These are phyloP conservation scores for Trametes meyenii DNA, from an alignment of 768 basidiomycete species.

Conservation along the genomic window DNA sequence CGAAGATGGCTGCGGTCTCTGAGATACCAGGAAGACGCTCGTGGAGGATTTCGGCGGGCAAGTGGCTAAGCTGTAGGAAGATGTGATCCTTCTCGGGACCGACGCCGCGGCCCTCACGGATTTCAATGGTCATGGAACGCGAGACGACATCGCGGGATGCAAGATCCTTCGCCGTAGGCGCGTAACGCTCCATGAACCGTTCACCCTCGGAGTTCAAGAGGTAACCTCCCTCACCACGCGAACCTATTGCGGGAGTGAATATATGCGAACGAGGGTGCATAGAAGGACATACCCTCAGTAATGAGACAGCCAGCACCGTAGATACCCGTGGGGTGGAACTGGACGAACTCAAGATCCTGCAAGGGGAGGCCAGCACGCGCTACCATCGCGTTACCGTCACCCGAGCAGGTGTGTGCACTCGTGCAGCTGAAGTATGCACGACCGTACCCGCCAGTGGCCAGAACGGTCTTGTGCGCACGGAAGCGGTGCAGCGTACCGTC, in stretches of 20 bases:
- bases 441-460: slow-evolving; percentile 98
- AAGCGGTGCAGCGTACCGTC: slow-evolving; percentile 99
- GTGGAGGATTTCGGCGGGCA: slow-evolving; percentile 93
- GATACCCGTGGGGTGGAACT: slow-evolving; percentile 99
- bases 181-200: slow-evolving; percentile 99
- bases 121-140: slow-evolving; percentile 98
- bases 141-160: slow-evolving; percentile 99
- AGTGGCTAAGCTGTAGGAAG: slow-evolving; percentile 94
- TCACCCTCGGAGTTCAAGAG: slow-evolving; percentile 98
- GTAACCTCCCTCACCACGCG: slow-evolving; percentile 99
- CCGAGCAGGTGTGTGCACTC: slow-evolving; percentile 97
- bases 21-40: slow-evolving; percentile 99
- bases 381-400: slow-evolving; percentile 99
- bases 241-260: slow-evolving; percentile 54
- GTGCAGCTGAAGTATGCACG: slow-evolving; percentile 99
- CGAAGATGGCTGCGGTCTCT: slow-evolving; percentile 98
- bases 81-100: slow-evolving; percentile 98
- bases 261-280: background rate
- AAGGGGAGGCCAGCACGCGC: slow-evolving; percentile 93
- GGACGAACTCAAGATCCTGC: slow-evolving; percentile 98
- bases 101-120: slow-evolving; percentile 98
- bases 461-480: slow-evolving; percentile 96
- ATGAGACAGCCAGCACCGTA: slow-evolving; percentile 99
- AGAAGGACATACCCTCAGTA: slow-evolving; percentile 74
- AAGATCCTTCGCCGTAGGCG: slow-evolving; percentile 98